Evolutionary conservation across 2,329 filamentous ascomycete genomes (phyloP).

Genomic region (Hypoxylon sp.): DNA sequence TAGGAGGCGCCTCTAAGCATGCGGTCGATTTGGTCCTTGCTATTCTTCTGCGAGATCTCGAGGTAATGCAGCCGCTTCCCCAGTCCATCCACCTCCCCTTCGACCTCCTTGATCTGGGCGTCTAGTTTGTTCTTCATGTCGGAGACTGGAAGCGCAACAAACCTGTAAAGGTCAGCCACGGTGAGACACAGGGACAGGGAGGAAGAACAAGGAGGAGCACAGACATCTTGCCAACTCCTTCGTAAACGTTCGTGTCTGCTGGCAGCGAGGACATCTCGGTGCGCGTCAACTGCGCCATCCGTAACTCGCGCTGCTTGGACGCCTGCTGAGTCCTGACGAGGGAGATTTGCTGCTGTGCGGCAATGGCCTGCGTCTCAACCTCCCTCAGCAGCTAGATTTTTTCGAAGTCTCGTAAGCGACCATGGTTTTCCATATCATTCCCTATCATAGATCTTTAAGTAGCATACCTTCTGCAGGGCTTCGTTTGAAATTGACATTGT

Average conservation of each 20-base stretch:
- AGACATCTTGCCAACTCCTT: constrained; percentile 97
- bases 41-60: constrained; percentile 96
- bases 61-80: constrained; percentile 93
- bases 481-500: constrained; percentile 93
- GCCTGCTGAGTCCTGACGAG: constrained; percentile 87
- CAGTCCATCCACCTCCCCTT: constrained; percentile 82
- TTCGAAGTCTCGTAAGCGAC: constrained; percentile 21
- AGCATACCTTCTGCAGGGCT: constrained; percentile 88
- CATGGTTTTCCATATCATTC: background rate
- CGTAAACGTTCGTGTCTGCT: constrained; percentile 83
- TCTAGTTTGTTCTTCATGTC: constrained; percentile 82
- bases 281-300: constrained; percentile 87
- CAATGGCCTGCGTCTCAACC: constrained; percentile 89
- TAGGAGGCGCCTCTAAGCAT: constrained; percentile 71
- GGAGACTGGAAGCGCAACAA: constrained; percentile 80
- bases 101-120: constrained; percentile 79
- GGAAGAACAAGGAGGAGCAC: constrained; percentile 51
- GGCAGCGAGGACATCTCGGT: constrained; percentile 85
- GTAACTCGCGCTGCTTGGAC: constrained; percentile 87
- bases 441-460: background rate
- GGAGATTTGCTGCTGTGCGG: constrained; percentile 91
- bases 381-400: constrained; percentile 84
- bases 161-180: constrained; percentile 70
- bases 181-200: constrained; percentile 13
- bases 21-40: constrained; percentile 88